Evolutionary conservation across 2,329 filamentous ascomycete species (phyloP), one percentile per base, ranked within the genome.

Genomic region (Aspergillus unguis): DNA sequence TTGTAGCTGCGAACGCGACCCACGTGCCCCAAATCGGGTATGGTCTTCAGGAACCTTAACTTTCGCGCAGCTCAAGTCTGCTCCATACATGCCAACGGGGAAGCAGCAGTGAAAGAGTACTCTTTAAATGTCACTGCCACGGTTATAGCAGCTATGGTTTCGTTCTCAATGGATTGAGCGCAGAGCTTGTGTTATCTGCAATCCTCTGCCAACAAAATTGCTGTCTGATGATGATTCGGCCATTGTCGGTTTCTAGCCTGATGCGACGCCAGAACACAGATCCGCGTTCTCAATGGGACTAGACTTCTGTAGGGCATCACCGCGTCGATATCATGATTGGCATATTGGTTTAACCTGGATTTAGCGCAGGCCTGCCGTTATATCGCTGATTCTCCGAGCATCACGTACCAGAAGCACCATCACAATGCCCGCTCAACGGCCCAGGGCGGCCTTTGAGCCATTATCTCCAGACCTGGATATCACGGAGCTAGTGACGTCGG

Each of bases 401-500:
- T 11, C 41, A 29, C 33, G 25, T 28, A 17, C 26, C 26, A 9
- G 11, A 23, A 45, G 10, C 41, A n/a, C 26, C 41, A 10, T 25
- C n/a, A 52, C 17, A 28, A 96, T 96, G 91, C 87, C 89, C 50
- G 80, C 87, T 10, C 77, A 86, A 53, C 85, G 92, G 63, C 90
- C 90, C 1, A 86, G 90, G 66, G 90, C 91, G 11, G 90, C 91
- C 47, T 97, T 97, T 71, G 90, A 95, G 70, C 92, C 92, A 1
- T 88, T 97, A 43, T 83, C 91, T 0, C 92, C 92, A 0, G 84
- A 92, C 65, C 83, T 97, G 52, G 87, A 97, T 66, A 77, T 97
- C 11, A 76, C 83, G 36, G 74, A 76, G 1, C 78, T 97, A 1
- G 89, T 97, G 11, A 86, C 94, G 52, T 80, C 81, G 6, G 88